Evolutionary conservation across 2,329 filamentous ascomycete species (phyloP), one percentile per base, ranked within the genome.

Genomic region (Fusarium gaditjirri): DNA sequence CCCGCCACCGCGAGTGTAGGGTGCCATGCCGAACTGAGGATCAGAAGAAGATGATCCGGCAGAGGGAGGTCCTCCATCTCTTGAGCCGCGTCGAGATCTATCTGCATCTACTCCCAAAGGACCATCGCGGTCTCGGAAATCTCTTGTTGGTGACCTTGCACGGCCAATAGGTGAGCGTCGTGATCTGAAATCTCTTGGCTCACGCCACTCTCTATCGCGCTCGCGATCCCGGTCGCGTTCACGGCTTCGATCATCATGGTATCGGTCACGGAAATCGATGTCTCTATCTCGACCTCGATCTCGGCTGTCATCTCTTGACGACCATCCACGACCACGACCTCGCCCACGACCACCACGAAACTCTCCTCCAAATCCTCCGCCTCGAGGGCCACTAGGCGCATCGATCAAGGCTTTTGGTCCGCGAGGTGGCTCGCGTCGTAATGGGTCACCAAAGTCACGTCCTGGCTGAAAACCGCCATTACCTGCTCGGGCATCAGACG

Each of bases 401-500:
- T 95, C 93, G 66, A 92, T 88, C 63, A 94, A 84, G 8, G 93
- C 93, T 80, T 95, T 94, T 16, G 94, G 94, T 1, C 93, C 94
- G 61, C 94, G 88, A 6, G 94, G 94, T 4, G 93, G 91, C 71
- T 97, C 93, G 72, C 92, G 87, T 35, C 84, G 80, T 79, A 87
- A 71, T 74, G 86, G 78, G 75, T 90, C 88, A 60, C 86, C 85
- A 70, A 90, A 90, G 17, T 91, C 89, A 72, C 90, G 86, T 74
- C 86, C 88, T 4, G 87, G 81, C 73, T 87, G 88, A 68, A 93
- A 93, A n/a, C 85, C 83, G 33, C 87, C 85, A 61, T 86, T 85
- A 76, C 89, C 90, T 36, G 84, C 80, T 67, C 88, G 85, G 52
- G 83, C 84, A 76, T 91, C 89, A 58, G 86, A 89, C n/a, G 90